Conservation (phyloP, 306 rosid genomes). For the Crataegus laevigata region DNA sequence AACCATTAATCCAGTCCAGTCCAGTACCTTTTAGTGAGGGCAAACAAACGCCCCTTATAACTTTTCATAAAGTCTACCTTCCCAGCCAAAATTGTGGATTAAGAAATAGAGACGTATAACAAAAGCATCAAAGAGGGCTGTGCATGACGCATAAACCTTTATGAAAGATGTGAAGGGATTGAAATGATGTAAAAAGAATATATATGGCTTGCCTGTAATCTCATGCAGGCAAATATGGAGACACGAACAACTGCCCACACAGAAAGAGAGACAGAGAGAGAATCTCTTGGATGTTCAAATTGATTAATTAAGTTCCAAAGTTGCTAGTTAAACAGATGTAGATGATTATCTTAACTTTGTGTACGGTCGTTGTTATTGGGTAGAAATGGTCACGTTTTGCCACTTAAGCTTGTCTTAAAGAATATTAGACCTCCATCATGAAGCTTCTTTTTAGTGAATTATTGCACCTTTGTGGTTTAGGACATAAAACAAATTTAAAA, state of each 20-base stretch:
- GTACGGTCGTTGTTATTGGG: constrained; percentile 20
- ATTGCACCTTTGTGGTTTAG: neutral
- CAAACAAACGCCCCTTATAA: no score
- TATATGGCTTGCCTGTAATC: neutral
- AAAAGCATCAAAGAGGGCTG: neutral
- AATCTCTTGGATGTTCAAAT: neutral
- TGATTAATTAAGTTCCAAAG: constrained; percentile 5
- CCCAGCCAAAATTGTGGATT: neutral
- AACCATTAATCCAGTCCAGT: no score
- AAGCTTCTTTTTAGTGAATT: neutral
- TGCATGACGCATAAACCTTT: neutral
- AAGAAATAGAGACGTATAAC: neutral
- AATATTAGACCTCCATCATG: neutral
- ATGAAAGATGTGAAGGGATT: constrained; percentile 2
- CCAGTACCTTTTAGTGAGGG: no score
- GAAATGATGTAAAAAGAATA: constrained; percentile 9
- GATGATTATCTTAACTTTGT: constrained; percentile 18
- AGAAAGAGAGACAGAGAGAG: neutral
- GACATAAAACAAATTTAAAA: neutral
- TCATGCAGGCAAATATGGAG: constrained; percentile 11
- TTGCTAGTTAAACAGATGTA: constrained; percentile 1
- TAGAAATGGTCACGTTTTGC: constrained; percentile 5
- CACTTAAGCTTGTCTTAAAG: constrained; percentile 19
- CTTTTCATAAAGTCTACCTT: neutral
- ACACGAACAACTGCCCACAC: constrained; percentile 3